A percentile compares a stretch with the other conserved stretches of the same genome.
These are phyloP conservation scores for Pneumocystis canis DNA, from an alignment of 1,139 yeast genomes.

Conservation along the genomic window DNA sequence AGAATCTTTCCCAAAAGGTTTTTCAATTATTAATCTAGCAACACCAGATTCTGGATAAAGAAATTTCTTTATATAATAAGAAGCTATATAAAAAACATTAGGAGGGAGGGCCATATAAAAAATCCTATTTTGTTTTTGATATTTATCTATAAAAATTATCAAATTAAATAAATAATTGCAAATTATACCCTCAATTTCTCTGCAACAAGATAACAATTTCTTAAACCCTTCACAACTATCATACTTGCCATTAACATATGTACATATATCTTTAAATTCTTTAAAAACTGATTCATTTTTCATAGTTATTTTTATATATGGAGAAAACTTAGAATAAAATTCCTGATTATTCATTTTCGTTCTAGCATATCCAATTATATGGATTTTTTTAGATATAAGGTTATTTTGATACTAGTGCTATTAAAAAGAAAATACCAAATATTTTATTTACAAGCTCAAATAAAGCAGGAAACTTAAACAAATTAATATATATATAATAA, in stretches of 20 bases:
- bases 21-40: constrained; percentile 79
- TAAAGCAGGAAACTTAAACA: constrained; percentile 28
- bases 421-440: constrained; percentile 1
- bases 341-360: constrained; percentile 55
- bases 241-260: constrained; percentile 66
- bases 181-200: constrained; percentile 37
- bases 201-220: constrained; percentile 40
- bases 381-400: constrained; percentile 50
- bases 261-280: constrained; percentile 44
- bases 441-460: constrained; percentile 23
- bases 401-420: constrained; percentile 48
- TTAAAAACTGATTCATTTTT: constrained; percentile 35
- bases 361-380: constrained; percentile 85
- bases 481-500: background rate
- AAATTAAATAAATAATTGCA: constrained; percentile 14
- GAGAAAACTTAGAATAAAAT: constrained; percentile 49
- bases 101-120: constrained; percentile 94
- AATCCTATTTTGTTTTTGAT: constrained; percentile 34
- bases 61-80: constrained; percentile 51
- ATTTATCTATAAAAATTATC: background rate
- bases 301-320: constrained; percentile 37
- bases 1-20: constrained; percentile 93
- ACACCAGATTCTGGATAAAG: constrained; percentile 55
- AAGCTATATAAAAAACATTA: constrained; percentile 70
- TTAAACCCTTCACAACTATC: constrained; percentile 63